Evolutionary conservation across 2,329 filamentous ascomycete species (phyloP).

Genomic region (Paraphaeosphaeria sporulosa): DNA sequence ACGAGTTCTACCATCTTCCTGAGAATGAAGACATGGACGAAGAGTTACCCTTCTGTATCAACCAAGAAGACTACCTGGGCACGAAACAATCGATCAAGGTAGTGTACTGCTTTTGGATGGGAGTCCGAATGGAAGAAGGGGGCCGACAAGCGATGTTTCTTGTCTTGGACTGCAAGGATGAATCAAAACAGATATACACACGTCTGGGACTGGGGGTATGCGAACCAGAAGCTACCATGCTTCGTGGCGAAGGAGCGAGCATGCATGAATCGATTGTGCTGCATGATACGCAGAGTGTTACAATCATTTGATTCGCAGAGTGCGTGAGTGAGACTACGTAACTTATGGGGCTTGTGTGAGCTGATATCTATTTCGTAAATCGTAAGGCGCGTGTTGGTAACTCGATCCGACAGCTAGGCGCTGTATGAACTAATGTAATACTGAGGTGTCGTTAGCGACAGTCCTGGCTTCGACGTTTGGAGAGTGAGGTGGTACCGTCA

Average conservation of each 20-base stretch:
- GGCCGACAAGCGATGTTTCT: too few species aligned
- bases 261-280: neutral
- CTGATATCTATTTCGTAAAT: constrained; percentile 16
- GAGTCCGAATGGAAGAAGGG: too few species aligned
- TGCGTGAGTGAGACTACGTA: neutral
- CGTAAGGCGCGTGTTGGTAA: neutral
- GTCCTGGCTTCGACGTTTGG: neutral
- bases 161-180: too few species aligned
- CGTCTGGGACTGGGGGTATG: neutral
- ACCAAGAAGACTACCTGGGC: neutral
- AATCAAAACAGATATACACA: neutral
- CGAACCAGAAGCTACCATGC: neutral
- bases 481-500: constrained; percentile 66
- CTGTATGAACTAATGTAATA: constrained; percentile 68
- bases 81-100: neutral
- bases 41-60: neutral
- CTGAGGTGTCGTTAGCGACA: constrained; percentile 45
- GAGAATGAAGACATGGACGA: neutral
- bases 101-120: neutral
- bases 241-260: neutral
- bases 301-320: neutral
- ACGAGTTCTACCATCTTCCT: neutral
- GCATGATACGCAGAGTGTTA: neutral
- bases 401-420: constrained; percentile 26
- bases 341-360: neutral